phyloP scores from a whole-genome alignment of 1,284 basidiomycete genomes.

The Leccinum huronense region DNA sequence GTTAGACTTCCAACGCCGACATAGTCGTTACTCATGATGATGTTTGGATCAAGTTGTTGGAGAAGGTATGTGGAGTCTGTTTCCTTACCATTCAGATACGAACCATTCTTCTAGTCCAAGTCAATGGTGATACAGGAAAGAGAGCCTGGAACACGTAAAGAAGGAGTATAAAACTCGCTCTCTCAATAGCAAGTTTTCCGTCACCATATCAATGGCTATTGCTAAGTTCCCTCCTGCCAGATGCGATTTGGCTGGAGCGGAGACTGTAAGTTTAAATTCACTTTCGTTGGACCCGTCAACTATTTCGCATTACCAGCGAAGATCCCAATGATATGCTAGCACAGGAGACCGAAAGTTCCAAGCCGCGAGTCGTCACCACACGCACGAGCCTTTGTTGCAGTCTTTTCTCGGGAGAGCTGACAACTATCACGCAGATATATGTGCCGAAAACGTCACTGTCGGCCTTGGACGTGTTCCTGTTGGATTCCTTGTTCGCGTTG shows the following conservation, averaged over 20 bases:
- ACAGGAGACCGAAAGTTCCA: background rate
- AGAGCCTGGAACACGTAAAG: background rate
- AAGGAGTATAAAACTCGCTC: background rate
- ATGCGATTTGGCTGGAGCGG: background rate
- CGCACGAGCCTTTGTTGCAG: background rate
- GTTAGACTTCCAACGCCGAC: background rate
- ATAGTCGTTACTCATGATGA: constrained; percentile 8
- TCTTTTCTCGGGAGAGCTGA: background rate
- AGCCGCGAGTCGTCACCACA: constrained; percentile 2
- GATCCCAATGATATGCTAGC: background rate
- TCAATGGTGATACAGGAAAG: background rate
- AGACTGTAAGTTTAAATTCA: background rate
- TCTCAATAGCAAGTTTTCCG: background rate
- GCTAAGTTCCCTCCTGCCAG: constrained; percentile 30
- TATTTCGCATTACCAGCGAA: background rate
- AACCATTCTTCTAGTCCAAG: background rate
- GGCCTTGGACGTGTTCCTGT: constrained; percentile 11
- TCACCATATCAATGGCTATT: background rate
- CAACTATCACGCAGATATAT: constrained; percentile 2
- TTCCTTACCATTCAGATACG: background rate
- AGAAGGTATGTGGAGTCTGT: background rate
- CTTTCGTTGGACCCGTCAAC: background rate
- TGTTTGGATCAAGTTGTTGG: constrained; percentile 1
- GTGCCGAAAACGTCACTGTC: constrained; percentile 7
- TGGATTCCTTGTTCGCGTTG: constrained; percentile 9